phyloP scores from a whole-genome alignment of 2,329 filamentous ascomycete genomes.

The Mycosphaerelloides madeirae region DNA sequence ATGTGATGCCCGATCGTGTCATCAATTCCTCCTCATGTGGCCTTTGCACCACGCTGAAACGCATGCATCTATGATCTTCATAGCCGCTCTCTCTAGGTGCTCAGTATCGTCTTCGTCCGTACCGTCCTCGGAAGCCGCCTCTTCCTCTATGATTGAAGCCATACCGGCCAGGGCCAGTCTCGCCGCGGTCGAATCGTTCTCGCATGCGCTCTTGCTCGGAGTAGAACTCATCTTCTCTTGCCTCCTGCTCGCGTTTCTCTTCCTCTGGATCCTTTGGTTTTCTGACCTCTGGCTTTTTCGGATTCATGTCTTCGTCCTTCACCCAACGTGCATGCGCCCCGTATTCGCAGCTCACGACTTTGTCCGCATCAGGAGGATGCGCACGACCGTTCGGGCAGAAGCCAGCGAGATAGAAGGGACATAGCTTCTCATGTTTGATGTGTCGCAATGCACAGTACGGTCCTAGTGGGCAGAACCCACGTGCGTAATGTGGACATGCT shows the following conservation, averaged over 20 bases:
- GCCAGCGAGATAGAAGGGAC: constrained; percentile 80
- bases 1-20: no score
- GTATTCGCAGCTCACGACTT: constrained; percentile 59
- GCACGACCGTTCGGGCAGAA: constrained; percentile 78
- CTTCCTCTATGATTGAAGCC: constrained; percentile 31
- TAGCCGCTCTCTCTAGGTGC: neutral
- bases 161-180: constrained; percentile 30
- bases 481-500: constrained; percentile 77
- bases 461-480: constrained; percentile 89
- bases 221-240: constrained; percentile 49
- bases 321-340: constrained; percentile 79
- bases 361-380: constrained; percentile 32
- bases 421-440: constrained; percentile 68
- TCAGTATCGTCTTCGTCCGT: constrained; percentile 35
- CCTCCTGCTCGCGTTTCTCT: constrained; percentile 59
- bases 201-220: constrained; percentile 49
- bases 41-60: no score
- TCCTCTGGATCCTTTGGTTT: constrained; percentile 71
- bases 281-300: constrained; percentile 52
- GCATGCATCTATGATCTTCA: neutral
- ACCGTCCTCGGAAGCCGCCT: constrained; percentile 45
- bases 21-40: no score
- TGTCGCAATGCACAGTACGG: constrained; percentile 85
- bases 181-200: constrained; percentile 44
- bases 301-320: constrained; percentile 57